Percentiles rank a stretch among this genome's conserved stretches.
Evolutionary conservation across 768 basidiomycete species (phyloP).

Genomic region (Panaeolus papilionaceus): DNA sequence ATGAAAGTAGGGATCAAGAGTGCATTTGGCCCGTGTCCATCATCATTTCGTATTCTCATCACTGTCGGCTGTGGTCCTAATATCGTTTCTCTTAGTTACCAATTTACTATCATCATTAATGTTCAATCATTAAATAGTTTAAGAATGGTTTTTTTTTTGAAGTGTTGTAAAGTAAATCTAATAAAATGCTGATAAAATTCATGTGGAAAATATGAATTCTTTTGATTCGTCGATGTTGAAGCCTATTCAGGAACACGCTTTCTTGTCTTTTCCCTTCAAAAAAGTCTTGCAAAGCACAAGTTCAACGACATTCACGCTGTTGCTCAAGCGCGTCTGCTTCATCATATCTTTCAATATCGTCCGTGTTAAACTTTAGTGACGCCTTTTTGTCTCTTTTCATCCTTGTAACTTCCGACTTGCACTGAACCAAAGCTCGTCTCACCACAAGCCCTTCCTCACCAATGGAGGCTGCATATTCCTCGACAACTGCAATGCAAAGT

Average conservation of each 20-base stretch:
- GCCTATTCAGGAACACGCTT: conserved; percentile 13
- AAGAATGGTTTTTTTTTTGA: neutral
- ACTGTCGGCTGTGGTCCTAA: neutral
- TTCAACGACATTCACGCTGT: neutral
- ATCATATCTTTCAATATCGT: neutral
- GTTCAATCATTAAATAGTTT: neutral
- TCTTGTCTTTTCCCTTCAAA: conserved; percentile 13
- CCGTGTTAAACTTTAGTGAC: neutral
- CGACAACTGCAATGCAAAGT: conserved; percentile 41
- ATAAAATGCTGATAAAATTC: neutral
- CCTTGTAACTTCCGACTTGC: neutral
- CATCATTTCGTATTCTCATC: neutral
- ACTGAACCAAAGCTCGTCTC: conserved; percentile 17
- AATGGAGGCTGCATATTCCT: conserved; percentile 47
- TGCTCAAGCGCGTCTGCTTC: conserved; percentile 12
- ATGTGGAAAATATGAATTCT: conserved; percentile 4
- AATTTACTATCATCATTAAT: neutral
- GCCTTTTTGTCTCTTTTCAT: neutral
- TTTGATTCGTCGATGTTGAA: neutral
- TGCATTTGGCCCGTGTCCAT: conserved; percentile 3
- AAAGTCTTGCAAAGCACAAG: neutral
- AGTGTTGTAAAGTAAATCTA: neutral
- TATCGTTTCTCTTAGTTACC: neutral
- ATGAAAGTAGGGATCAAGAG: conserved; percentile 9
- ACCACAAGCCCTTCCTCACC: conserved; percentile 20